Evolutionary conservation across 1,284 basidiomycete genomes (phyloP), one percentile per base, ranked within the genome.

Genomic region (Gymnopus androsaceus): DNA sequence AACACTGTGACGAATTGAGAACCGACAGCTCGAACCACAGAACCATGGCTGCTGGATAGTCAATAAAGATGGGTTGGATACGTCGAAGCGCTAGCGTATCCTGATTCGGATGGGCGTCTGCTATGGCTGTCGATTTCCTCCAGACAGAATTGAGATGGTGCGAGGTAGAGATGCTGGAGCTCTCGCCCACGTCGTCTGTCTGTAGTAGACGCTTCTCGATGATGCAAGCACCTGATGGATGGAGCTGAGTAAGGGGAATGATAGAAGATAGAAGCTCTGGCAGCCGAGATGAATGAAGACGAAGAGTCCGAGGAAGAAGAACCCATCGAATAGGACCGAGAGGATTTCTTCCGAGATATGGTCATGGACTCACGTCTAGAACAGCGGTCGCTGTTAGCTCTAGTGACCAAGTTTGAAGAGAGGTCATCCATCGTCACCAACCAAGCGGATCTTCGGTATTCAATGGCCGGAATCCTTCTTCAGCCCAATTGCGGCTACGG

Each of bases 1-100:
- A 50, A 17, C 2, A 48, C 46, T n/a, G 46, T 48, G 33, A 48
- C 46, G 4, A 50, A 36, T 8, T 50, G 48, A 28, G 48, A 50
- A 25, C 48, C 48, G n/a, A 38, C 36, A 23, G 30, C 48, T 28
- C 48, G 48, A 14, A 50, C 23, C 5, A 50, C 36, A 14, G 36
- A 50, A 37, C 48, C 19, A 15, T 25, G 34, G 2, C 48, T 36
- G 19, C 25, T 23, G n/a, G 12, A 15, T 2, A 4, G 4, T 30
- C 4, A 15, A 0, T 21, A 33, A 23, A 33, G 33, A 36, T 27
- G n/a, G n/a, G n/a, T n/a, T n/a, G n/a, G n/a, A n/a, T n/a, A n/a
- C n/a, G 21, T 12, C 7, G 33, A 23, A 31, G 14, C 11, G 11
- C 9, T 15, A 34, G 30, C 19, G 15, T 45, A 30, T 41, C 8